Evolutionary conservation across 2,329 filamentous ascomycete genomes (phyloP).

Genomic region (Botrytis cinerea): DNA sequence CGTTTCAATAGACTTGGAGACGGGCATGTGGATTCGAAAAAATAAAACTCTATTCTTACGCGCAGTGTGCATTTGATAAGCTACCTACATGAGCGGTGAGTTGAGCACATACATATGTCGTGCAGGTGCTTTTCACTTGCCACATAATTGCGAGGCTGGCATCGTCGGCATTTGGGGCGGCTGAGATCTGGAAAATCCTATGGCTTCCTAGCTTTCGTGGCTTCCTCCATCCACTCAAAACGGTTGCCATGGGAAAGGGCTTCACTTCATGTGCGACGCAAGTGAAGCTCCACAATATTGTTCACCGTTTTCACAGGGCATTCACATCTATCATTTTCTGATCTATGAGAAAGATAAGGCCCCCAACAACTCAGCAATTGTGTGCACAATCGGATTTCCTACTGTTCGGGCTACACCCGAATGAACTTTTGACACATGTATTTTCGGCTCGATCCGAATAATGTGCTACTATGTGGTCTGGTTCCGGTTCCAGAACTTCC

Average conservation of each 20-base stretch:
- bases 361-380: neutral
- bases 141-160: neutral
- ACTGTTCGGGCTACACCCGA: constrained; percentile 1
- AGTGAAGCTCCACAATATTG: neutral
- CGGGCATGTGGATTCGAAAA: neutral
- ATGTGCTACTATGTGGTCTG: neutral
- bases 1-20: neutral
- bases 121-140: constrained; percentile 4
- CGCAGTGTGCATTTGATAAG: neutral
- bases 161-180: neutral
- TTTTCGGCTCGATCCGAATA: neutral
- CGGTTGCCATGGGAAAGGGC: neutral
- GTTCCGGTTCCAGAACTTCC: constrained; percentile 5
- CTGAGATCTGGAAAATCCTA: neutral
- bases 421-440: neutral
- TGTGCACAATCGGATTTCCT: neutral
- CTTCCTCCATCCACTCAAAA: neutral
- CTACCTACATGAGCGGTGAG: neutral
- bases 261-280: neutral
- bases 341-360: neutral
- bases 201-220: neutral
- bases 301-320: constrained; percentile 1
- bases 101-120: neutral
- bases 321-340: constrained; percentile 6
- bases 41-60: neutral